Base-by-base conservation (phyloP, 768 basidiomycete species). In the Boletus vinaceobasis region DNA sequence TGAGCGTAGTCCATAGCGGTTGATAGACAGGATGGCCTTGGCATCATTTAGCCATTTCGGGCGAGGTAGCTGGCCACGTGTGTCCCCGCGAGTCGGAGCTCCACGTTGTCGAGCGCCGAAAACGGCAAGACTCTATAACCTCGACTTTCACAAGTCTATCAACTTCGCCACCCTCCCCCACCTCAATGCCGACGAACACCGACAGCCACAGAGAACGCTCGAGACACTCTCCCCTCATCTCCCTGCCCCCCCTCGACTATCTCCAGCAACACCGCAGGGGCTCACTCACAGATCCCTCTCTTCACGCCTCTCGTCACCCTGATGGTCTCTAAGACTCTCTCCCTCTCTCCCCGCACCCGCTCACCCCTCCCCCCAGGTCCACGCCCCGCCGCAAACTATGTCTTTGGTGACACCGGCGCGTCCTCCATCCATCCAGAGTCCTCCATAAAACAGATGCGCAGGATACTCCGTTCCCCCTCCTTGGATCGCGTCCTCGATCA, bases 181-280 rank as follows among this genome's bases (percentile, higher is more conserved):
- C 32, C 14, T 21, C 21, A 36, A 48, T 59, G 56, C 57, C 53
- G 50, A 55, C 53, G n/a, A n/a, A 38, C 36, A 5, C 44, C 50
- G 64, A 63, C 60, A 58, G 68, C 38, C 69, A 69, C 42, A 66
- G 63, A 54, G 68, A 71, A 48, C 54, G 65, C 55, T 52, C 73
- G 23, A 74, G 79, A 60, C 79, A 76, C 60, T 79, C 81, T 33
- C 79, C 84, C 17, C 74, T 79, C 44, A 75, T 82, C 4, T 80
- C 87, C 50, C 79, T 92, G 31, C 84, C 86, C 3, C 88, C 89
- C 9, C 83, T 91, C 63, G 86, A 90, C 67, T 85, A 80, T 67
- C 79, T 90, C 26, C 88, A 90, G 68, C 88, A 80, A 51, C 90
- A 90, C 65, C 82, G 89, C n/a, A 75, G 88, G 54, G 88, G 88